Base-by-base conservation (phyloP, 1,139 yeast species). In the Geotrichum cucujoidarum region DNA sequence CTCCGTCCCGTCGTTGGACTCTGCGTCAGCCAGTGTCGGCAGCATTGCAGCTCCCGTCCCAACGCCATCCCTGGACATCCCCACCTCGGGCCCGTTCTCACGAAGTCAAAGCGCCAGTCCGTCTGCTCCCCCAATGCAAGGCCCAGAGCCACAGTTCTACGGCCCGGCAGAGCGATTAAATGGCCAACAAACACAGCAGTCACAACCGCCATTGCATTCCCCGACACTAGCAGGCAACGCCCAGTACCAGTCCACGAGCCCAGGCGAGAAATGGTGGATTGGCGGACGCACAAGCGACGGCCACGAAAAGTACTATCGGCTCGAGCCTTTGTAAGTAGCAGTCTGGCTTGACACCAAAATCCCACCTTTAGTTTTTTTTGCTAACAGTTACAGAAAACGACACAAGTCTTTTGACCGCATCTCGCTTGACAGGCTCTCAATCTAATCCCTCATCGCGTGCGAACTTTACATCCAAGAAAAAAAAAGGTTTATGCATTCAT, bases 231-330 rank as follows among this genome's bases (percentile, higher is more conserved):
- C 27, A 10, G 27, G 8, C 8, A 24, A 40, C 7, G 35, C 48
- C 11, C 42, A 37, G 2, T 42, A 40, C 22, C 27, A 27, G 17
- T 45, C 53, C 4, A 45, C 52, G 5, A 45, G 50, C 10, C 53
- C 53, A 4, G 53, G 46, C 38, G 62, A 59, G 39, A 60, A 60
- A 45, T 61, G 65, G 65, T 62, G 67, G 66, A 61, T 63, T 27
- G 66, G 66, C 4, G 65, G 65, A 5, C 49, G 60, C 22, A 53
- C 65, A 2, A 49, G 62, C 17, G 66, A 62, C 44, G 67, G 66
- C 16, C 55, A 55, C 33, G 66, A 62, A 49, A 49, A 55, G 36
- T 63, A 59, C 40, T 63, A 62, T 46, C 56, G 64, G 17, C 50
- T 61, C 14, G 60, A 60, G 37, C 64, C 65, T 6, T 36, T 58